Conservation (phyloP, 352 stramenopile genomes). For the Plasmopara muralis region DNA sequence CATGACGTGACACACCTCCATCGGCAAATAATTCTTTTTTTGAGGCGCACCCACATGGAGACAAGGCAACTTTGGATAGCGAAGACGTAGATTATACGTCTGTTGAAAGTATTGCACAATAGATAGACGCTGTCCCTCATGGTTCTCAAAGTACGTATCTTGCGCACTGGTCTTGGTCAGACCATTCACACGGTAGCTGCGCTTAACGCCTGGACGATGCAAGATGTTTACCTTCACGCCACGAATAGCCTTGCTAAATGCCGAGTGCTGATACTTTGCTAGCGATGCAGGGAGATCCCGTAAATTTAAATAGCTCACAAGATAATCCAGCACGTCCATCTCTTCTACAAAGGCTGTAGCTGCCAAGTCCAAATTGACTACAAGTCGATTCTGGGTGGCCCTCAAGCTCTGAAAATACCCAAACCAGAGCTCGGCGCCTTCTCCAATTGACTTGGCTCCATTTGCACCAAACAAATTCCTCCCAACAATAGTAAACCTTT, state of each 20-base stretch:
- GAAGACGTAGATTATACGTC: slow-evolving; percentile 44
- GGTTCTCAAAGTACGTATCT: slow-evolving; percentile 55
- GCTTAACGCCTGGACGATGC: slow-evolving; percentile 49
- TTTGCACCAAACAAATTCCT: slow-evolving; percentile 43
- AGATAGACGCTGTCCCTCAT: slow-evolving; percentile 37
- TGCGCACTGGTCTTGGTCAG: slow-evolving; percentile 37
- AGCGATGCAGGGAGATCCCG: slow-evolving; percentile 27
- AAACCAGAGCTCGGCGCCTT: slow-evolving; percentile 61
- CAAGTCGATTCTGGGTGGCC: slow-evolving; percentile 53
- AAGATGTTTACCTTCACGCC: slow-evolving; percentile 63
- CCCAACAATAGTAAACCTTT: slow-evolving; percentile 46
- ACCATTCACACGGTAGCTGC: slow-evolving; percentile 60
- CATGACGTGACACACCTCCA: slow-evolving; percentile 75
- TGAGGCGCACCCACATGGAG: slow-evolving; percentile 67
- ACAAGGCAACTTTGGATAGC: slow-evolving; percentile 69
- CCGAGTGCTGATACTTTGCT: slow-evolving; percentile 36
- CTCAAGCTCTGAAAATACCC: slow-evolving; percentile 72
- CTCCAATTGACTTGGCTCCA: slow-evolving; percentile 42
- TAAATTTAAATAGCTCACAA: slow-evolving; percentile 28
- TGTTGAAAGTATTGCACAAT: slow-evolving; percentile 56
- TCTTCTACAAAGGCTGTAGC: slow-evolving; percentile 63
- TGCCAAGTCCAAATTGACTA: slow-evolving; percentile 66
- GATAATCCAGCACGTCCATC: slow-evolving; percentile 50
- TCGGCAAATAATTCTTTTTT: slow-evolving; percentile 76
- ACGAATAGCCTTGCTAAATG: slow-evolving; percentile 47